Conservation (phyloP, 805 yeast species). For the Komagataella mondaviorum region DNA sequence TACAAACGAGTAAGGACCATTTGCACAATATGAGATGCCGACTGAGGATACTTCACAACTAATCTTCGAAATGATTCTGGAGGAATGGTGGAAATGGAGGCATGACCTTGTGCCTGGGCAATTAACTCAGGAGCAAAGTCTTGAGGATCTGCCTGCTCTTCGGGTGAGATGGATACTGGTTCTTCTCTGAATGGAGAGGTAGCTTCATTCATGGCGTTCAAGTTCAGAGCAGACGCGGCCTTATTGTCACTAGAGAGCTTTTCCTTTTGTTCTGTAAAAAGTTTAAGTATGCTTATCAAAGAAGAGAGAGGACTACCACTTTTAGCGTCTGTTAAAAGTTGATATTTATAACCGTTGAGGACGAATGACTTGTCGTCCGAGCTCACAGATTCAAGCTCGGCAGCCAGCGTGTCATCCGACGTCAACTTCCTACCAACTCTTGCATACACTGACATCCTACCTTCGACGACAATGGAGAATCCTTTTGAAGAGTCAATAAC, state of each 20-base stretch:
- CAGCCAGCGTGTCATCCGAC: slow-evolving; percentile 5
- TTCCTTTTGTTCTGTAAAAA: slow-evolving; percentile 39
- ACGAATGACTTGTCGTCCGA: slow-evolving; percentile 22
- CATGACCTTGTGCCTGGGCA: slow-evolving; percentile 60
- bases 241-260: background rate
- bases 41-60: slow-evolving; percentile 65
- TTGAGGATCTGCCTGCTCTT: background rate
- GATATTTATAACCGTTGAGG: slow-evolving; percentile 50
- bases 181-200: background rate
- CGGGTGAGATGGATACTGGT: background rate
- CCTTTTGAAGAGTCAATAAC: slow-evolving; percentile 62
- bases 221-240: background rate
- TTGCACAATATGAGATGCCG: slow-evolving; percentile 89
- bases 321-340: slow-evolving; percentile 65
- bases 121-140: slow-evolving; percentile 23
- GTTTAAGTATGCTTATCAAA: slow-evolving; percentile 60
- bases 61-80: slow-evolving; percentile 65
- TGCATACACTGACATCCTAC: slow-evolving; percentile 68
- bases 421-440: slow-evolving; percentile 24
- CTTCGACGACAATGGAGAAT: slow-evolving; percentile 87
- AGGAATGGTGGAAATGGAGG: slow-evolving; percentile 90
- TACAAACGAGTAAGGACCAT: slow-evolving; percentile 79
- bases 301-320: slow-evolving; percentile 82
- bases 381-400: slow-evolving; percentile 14
- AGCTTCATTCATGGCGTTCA: background rate